Conservation (phyloP, 306 rosid genomes). For the Cucurbita maxima region DNA sequence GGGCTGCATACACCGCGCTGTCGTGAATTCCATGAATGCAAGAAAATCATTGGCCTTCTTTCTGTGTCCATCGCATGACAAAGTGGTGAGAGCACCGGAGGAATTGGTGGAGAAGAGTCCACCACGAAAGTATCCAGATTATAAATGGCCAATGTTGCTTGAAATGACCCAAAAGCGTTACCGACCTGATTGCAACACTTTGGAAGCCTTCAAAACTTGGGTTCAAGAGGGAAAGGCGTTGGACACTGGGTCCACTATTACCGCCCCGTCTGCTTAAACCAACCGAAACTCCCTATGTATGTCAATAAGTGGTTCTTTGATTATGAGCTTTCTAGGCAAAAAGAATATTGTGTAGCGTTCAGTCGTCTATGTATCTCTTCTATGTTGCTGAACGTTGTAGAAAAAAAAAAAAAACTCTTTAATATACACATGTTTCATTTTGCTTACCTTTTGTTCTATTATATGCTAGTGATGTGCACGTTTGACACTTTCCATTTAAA, state of each 20-base stretch:
- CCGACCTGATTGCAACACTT: not conserved
- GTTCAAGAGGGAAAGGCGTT: not conserved
- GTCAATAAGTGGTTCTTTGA: too few species aligned
- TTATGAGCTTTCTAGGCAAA: too few species aligned
- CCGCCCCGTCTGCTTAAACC: not conserved
- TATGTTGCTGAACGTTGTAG: too few species aligned
- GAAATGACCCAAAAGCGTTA: not conserved
- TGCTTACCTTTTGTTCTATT: too few species aligned
- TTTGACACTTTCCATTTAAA: too few species aligned
- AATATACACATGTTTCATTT: too few species aligned
- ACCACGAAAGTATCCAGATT: not conserved
- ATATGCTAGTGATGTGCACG: too few species aligned
- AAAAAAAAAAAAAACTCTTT: too few species aligned
- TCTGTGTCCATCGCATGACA: not conserved
- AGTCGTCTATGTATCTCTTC: too few species aligned
- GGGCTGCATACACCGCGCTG: not conserved
- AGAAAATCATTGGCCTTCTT: not conserved
- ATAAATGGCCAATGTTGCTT: not conserved
- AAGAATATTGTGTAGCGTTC: too few species aligned
- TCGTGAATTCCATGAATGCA: not conserved
- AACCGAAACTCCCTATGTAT: too few species aligned
- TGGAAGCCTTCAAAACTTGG: not conserved
- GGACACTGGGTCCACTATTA: not conserved
- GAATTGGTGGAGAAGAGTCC: not conserved
- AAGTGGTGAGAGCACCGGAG: not conserved